These are phyloP conservation scores for Nyctanthes arbortristis DNA, from an alignment of 257 asterid genomes.

Conservation along the genomic window DNA sequence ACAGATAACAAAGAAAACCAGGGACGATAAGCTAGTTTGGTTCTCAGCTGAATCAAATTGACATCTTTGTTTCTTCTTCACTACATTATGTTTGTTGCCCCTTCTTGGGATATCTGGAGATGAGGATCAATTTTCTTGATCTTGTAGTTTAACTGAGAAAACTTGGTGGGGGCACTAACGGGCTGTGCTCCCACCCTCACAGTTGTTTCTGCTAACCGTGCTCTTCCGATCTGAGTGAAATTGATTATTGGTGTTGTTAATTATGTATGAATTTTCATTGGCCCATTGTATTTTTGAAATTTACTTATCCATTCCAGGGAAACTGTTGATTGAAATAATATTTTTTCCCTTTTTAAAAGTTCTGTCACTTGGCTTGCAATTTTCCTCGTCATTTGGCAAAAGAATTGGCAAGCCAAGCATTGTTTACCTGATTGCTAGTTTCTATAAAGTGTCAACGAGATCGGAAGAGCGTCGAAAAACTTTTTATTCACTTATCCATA, in stretches of 20 bases:
- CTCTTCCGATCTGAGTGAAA: not conserved
- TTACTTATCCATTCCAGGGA: not conserved
- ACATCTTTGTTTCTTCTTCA: not conserved
- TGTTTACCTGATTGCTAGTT: not conserved
- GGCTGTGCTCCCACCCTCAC: conserved; percentile 1
- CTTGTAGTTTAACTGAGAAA: not conserved
- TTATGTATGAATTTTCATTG: not conserved
- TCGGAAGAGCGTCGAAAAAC: not conserved
- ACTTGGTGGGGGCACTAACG: not conserved
- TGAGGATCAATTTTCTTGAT: conserved; percentile 5
- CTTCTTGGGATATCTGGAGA: not conserved
- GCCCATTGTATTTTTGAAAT: not conserved
- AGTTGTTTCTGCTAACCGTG: conserved; percentile 19
- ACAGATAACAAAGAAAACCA: conserved; percentile 67
- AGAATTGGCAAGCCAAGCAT: not conserved
- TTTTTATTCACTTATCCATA: too few relatives aligned
- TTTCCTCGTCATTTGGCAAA: not conserved
- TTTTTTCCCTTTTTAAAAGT: not conserved
- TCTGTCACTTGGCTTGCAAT: not conserved
- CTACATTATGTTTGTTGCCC: not conserved
- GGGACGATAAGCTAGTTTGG: conserved; percentile 19
- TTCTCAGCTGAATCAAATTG: not conserved
- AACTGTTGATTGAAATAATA: not conserved
- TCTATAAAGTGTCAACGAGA: not conserved
- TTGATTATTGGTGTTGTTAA: not conserved